Conservation (phyloP, 371 early-diverging fungal species). For the Syncephalastrum sp. region DNA sequence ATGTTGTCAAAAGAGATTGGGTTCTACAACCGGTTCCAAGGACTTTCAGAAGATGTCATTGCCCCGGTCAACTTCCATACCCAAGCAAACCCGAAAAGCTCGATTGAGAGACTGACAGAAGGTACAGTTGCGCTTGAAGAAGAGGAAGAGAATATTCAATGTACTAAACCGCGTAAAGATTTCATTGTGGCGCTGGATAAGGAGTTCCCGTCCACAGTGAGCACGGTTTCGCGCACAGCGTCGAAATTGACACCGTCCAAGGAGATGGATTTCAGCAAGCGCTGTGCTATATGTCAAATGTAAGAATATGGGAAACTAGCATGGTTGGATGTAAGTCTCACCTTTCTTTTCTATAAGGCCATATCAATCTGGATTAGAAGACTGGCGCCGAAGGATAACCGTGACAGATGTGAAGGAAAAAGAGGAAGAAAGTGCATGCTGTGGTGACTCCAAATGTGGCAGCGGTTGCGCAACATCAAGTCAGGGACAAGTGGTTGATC, state of each 20-base stretch:
- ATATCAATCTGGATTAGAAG: conserved; percentile 44
- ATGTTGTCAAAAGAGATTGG: conserved; percentile 79
- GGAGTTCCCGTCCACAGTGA: conserved; percentile 86
- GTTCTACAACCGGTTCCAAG: conserved; percentile 60
- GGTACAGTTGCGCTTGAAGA: conserved; percentile 18
- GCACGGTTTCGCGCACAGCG: conserved; percentile 83
- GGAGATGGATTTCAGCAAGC: conserved; percentile 33
- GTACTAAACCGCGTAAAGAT: conserved; percentile 25
- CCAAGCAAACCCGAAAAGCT: conserved; percentile 52
- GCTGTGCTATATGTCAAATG: conserved; percentile 61
- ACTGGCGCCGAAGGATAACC: conserved; percentile 58
- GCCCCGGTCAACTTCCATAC: conserved; percentile 56
- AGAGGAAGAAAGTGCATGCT: conserved; percentile 5
- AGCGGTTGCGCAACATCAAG: conserved; percentile 18
- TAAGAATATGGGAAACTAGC: conserved; percentile 17
- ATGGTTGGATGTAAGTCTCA: neutral
- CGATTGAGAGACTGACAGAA: conserved; percentile 75
- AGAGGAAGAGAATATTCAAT: neutral
- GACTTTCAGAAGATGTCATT: conserved; percentile 42
- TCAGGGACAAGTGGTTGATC: conserved; percentile 21
- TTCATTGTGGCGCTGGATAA: conserved; percentile 79
- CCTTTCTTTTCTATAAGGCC: conserved; percentile 32
- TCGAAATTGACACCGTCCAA: conserved; percentile 65
- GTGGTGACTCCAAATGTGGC: conserved; percentile 17
- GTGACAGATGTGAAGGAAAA: conserved; percentile 34